Conservation (phyloP, 2,329 filamentous ascomycete genomes). For the Amauroascus niger region DNA sequence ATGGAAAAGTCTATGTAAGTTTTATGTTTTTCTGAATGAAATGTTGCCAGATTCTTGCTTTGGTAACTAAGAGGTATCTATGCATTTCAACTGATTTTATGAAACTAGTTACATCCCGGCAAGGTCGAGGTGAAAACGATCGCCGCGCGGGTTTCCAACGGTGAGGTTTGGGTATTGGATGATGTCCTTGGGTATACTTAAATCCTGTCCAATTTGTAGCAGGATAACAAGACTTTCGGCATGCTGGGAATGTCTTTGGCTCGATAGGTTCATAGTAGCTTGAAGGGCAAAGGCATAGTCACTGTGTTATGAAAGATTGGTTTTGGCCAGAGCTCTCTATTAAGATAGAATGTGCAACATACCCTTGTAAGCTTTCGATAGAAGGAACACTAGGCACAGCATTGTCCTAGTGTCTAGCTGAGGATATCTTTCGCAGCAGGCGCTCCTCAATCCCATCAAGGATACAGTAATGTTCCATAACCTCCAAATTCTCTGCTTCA, state of each 20-base stretch:
- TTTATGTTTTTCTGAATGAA: not conserved
- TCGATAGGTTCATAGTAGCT: no score
- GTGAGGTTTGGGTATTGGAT: constrained; percentile 73
- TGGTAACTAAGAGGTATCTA: not conserved
- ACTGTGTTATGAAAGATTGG: no score
- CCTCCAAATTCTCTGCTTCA: constrained; percentile 91
- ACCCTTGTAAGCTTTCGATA: no score
- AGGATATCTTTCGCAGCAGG: constrained; percentile 49
- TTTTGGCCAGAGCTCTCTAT: no score
- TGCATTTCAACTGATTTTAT: constrained; percentile 9
- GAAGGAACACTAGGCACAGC: no score
- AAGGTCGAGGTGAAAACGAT: constrained; percentile 66
- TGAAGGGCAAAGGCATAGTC: no score
- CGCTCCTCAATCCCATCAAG: constrained; percentile 80
- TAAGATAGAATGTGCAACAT: no score
- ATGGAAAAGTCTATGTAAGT: constrained; percentile 58
- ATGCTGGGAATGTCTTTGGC: no score
- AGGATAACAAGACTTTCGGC: no score
- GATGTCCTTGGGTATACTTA: constrained; percentile 47
- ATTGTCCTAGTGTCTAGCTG: no score
- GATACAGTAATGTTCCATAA: constrained; percentile 87
- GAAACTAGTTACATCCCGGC: constrained; percentile 53
- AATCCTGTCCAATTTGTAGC: not conserved
- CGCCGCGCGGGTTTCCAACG: constrained; percentile 69
- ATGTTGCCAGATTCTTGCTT: not conserved